These are phyloP conservation scores for Lindgomyces ingoldianus DNA, from an alignment of 495 filamentous ascomycete genomes.

Conservation along the genomic window DNA sequence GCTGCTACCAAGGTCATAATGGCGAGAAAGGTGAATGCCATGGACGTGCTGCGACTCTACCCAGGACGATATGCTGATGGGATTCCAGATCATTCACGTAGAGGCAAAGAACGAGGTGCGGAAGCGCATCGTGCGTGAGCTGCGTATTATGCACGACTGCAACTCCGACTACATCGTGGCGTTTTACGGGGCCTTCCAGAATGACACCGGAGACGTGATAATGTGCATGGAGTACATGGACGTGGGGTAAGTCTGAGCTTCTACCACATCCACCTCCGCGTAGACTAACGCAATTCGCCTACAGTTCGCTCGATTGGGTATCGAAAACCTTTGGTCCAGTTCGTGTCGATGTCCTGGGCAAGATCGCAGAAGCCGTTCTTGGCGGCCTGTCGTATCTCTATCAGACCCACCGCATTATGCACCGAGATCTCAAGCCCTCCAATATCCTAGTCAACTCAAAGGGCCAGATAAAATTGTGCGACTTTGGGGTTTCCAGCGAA, in stretches of 20 bases:
- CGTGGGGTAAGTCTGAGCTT: constrained; percentile 70
- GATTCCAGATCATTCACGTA: constrained; percentile 84
- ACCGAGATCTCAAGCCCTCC: constrained; percentile 97
- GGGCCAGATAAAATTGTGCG: constrained; percentile 94
- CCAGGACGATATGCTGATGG: not conserved
- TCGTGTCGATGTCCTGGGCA: constrained; percentile 97
- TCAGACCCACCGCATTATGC: constrained; percentile 92
- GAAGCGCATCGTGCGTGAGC: constrained; percentile 91
- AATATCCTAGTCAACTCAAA: constrained; percentile 94
- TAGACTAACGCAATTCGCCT: constrained; percentile 44
- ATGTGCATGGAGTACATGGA: constrained; percentile 99
- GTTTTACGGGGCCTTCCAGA: constrained; percentile 96
- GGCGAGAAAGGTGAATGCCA: constrained; percentile 84
- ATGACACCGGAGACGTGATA: constrained; percentile 92
- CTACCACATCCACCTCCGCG: constrained; percentile 3
- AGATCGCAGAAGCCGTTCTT: constrained; percentile 96
- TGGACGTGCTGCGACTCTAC: not conserved
- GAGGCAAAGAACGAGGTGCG: constrained; percentile 95
- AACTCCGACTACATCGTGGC: constrained; percentile 94
- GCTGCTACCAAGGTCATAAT: constrained; percentile 92
- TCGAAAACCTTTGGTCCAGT: constrained; percentile 93
- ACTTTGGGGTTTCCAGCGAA: constrained; percentile 96
- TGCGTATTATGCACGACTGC: constrained; percentile 97
- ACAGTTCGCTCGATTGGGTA: constrained; percentile 88
- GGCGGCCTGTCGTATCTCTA: constrained; percentile 94